phyloP scores from a whole-genome alignment of 305 asterid genomes.

The Stenogyne calaminthoides region DNA sequence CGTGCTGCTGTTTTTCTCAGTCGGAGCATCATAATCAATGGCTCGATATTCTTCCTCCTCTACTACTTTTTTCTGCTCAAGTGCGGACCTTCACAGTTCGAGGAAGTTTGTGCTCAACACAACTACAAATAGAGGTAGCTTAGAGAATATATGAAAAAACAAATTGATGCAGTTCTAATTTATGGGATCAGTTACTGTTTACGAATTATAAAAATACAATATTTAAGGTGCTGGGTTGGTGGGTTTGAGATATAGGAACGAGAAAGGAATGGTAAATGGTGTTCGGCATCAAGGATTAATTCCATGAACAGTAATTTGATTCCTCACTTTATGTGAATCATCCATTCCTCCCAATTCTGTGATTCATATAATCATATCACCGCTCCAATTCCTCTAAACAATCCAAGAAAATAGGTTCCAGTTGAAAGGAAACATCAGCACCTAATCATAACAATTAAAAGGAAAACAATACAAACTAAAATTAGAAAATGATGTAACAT shows the following conservation, averaged over 20 bases:
- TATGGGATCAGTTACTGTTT: not conserved
- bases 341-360: not conserved
- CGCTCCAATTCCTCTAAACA: not conserved
- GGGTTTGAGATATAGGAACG: not conserved
- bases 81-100: constrained; percentile 58
- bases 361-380: not conserved
- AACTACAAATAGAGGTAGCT: constrained; percentile 11
- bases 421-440: not conserved
- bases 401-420: not conserved
- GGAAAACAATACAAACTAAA: not conserved
- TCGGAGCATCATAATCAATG: constrained; percentile 88
- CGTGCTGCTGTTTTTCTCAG: constrained; percentile 47
- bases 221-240: not conserved
- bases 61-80: constrained; percentile 74
- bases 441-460: not conserved
- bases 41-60: constrained; percentile 58
- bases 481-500: constrained; percentile 4
- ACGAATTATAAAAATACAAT: not conserved
- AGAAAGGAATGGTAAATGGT: not conserved
- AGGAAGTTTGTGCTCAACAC: constrained; percentile 32
- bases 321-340: not conserved
- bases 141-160: constrained; percentile 19
- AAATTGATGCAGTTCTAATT: not conserved
- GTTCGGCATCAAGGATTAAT: not conserved
- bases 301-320: not conserved